These are phyloP conservation scores for Leccinum incarnatum DNA, from an alignment of 768 basidiomycete species.

Conservation along the genomic window DNA sequence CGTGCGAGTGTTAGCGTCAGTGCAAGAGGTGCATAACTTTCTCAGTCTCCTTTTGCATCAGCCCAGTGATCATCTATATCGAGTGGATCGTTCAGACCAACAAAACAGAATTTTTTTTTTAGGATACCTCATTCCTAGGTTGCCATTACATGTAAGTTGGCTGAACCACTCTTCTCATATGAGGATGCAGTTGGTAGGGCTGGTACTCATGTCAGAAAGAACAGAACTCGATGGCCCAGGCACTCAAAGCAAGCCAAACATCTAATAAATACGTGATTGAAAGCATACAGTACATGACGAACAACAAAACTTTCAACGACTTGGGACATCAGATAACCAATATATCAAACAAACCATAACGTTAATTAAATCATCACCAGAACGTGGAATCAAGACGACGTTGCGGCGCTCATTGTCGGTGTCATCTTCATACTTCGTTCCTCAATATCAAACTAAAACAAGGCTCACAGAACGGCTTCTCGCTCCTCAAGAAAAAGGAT, in stretches of 20 bases:
- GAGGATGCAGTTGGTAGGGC: too few species aligned
- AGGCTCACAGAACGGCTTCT: conserved; percentile 79
- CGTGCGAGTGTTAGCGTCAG: too few species aligned
- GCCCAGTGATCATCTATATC: too few species aligned
- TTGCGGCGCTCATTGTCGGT: neutral
- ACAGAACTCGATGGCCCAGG: too few species aligned
- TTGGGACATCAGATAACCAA: conserved; percentile 11
- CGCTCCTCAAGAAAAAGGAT: conserved; percentile 82
- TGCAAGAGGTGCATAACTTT: too few species aligned
- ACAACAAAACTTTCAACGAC: conserved; percentile 3
- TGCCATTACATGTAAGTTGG: too few species aligned
- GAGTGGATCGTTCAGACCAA: too few species aligned
- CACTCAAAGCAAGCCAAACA: neutral
- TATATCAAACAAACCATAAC: conserved; percentile 1
- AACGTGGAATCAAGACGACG: neutral
- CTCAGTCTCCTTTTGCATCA: too few species aligned
- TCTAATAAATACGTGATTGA: conserved; percentile 22
- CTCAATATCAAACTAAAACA: conserved; percentile 85
- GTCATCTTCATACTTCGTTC: conserved; percentile 58
- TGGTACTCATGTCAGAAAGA: too few species aligned
- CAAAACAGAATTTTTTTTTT: too few species aligned
- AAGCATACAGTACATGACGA: conserved; percentile 12
- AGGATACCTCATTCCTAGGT: too few species aligned
- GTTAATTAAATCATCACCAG: neutral
- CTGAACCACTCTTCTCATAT: too few species aligned